Conservation (phyloP, 495 filamentous ascomycete species). For the Tuber indicum region DNA sequence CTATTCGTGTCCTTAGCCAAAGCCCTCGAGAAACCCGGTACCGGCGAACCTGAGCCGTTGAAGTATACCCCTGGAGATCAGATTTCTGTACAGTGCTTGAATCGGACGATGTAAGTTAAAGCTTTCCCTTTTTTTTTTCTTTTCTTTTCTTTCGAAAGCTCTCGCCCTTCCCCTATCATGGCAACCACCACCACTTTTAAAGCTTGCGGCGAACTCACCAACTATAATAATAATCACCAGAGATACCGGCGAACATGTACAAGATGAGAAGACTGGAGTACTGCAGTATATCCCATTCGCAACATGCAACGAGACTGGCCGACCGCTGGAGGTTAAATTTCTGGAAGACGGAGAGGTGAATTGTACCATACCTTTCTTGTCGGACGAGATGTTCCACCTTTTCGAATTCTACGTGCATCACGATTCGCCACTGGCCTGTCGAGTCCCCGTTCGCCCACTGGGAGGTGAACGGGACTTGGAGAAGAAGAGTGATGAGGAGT, state of each 20-base stretch:
- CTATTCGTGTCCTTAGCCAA: neutral
- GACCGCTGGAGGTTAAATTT: slow-evolving; percentile 76
- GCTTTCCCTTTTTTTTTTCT: neutral
- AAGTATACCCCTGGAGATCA: slow-evolving; percentile 24
- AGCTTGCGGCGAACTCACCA: neutral
- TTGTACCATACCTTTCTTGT: slow-evolving; percentile 80
- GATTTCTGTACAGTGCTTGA: slow-evolving; percentile 47
- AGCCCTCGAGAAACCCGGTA: slow-evolving; percentile 7
- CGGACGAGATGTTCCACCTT: slow-evolving; percentile 90
- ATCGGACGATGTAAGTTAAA: slow-evolving; percentile 50
- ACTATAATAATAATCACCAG: slow-evolving; percentile 39
- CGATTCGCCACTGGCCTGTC: slow-evolving; percentile 88
- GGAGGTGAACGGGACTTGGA: slow-evolving; percentile 23
- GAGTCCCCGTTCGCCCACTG: slow-evolving; percentile 72
- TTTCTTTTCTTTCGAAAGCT: neutral
- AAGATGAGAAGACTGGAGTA: slow-evolving; percentile 62
- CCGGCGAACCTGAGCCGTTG: slow-evolving; percentile 1
- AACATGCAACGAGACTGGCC: slow-evolving; percentile 78
- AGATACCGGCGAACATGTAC: slow-evolving; percentile 69
- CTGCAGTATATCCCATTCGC: slow-evolving; percentile 93
- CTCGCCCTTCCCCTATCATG: neutral
- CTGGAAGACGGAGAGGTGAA: slow-evolving; percentile 70
- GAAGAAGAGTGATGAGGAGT: slow-evolving; percentile 44
- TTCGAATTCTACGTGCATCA: slow-evolving; percentile 98
- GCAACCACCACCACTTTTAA: neutral